These are phyloP conservation scores for Podochytrium sp. DNA, from an alignment of 192 early-diverging fungal genomes.

Conservation along the genomic window DNA sequence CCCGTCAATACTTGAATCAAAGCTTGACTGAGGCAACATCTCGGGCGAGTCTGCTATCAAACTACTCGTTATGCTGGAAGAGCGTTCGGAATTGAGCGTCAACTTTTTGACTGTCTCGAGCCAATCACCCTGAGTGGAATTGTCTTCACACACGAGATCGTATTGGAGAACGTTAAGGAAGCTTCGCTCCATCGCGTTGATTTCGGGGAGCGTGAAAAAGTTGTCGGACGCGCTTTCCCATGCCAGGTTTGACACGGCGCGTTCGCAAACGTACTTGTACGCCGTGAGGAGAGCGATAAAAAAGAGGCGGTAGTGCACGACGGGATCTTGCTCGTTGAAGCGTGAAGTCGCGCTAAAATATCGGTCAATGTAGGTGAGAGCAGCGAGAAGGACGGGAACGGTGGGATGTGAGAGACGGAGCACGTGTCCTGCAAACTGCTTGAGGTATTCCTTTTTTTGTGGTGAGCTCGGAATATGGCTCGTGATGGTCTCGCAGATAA, in stretches of 20 bases:
- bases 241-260: constrained; percentile 32
- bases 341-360: neutral
- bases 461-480: too few relatives aligned
- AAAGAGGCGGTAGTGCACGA: constrained; percentile 47
- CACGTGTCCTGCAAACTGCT: too few relatives aligned
- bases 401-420: too few relatives aligned
- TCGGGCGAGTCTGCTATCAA: too few relatives aligned
- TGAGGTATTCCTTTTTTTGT: too few relatives aligned
- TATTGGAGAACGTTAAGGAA: constrained; percentile 39
- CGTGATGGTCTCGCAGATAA: too few relatives aligned
- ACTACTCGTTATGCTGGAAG: too few relatives aligned
- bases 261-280: constrained; percentile 41
- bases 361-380: neutral
- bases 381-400: neutral
- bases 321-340: neutral
- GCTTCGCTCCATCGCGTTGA: constrained; percentile 55
- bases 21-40: too few relatives aligned
- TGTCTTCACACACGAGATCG: constrained; percentile 2
- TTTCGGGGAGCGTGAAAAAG: constrained; percentile 38
- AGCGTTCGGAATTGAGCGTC: too few relatives aligned
- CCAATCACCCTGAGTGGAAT: constrained; percentile 7
- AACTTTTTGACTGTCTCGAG: neutral
- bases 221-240: constrained; percentile 26
- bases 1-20: too few relatives aligned
- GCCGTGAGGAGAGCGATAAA: constrained; percentile 40